A percentile compares a stretch with the other conserved stretches of the same genome.
These are phyloP conservation scores for Phytophthora foliorum DNA, from an alignment of 352 stramenopile species.

Conservation along the genomic window DNA sequence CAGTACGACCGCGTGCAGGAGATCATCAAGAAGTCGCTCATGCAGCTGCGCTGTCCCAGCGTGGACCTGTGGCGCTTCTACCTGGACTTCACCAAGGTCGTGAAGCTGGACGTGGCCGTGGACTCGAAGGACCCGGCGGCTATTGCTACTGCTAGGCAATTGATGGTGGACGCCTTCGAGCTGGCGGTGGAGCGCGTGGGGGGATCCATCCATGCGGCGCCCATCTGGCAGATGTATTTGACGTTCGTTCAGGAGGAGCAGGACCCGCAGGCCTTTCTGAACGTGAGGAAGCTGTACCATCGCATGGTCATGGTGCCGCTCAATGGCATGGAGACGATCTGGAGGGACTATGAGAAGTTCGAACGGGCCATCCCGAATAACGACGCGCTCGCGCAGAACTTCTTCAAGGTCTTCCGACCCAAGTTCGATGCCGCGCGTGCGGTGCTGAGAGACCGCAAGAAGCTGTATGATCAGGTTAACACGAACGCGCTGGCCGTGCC, in stretches of 20 bases:
- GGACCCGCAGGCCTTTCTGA: conserved; percentile 78
- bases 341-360: conserved; percentile 92
- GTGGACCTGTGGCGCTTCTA: conserved; percentile 92
- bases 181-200: conserved; percentile 86
- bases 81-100: conserved; percentile 89
- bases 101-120: conserved; percentile 81
- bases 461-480: conserved; percentile 83
- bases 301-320: conserved; percentile 82
- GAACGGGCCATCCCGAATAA: conserved; percentile 91
- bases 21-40: conserved; percentile 91
- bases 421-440: conserved; percentile 87
- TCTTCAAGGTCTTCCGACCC: conserved; percentile 89
- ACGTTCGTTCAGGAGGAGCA: conserved; percentile 82
- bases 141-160: conserved; percentile 68
- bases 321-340: conserved; percentile 83
- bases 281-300: conserved; percentile 88
- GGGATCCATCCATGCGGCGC: conserved; percentile 76
- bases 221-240: conserved; percentile 89
- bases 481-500: conserved; percentile 76
- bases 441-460: conserved; percentile 87
- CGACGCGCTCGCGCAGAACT: conserved; percentile 85
- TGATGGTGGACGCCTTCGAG: conserved; percentile 90
- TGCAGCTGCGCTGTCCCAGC: conserved; percentile 83
- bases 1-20: conserved; percentile 88
- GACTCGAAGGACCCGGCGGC: conserved; percentile 65